Percentiles rank a stretch among this genome's conserved stretches.
Evolutionary conservation across 2,329 filamentous ascomycete species (phyloP).

Genomic region (Pezicula carpinea): DNA sequence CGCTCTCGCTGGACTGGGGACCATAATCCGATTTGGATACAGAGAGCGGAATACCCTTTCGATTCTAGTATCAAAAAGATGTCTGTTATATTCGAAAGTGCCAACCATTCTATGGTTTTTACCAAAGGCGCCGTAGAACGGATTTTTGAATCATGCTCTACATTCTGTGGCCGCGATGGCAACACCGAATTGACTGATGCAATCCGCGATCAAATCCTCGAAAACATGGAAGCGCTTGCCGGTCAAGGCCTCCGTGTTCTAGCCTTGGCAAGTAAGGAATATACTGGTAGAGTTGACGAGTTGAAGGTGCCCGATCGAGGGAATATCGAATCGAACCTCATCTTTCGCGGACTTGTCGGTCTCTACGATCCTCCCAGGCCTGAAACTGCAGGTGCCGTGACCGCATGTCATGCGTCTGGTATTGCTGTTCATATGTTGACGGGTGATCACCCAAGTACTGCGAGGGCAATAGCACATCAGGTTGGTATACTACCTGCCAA

Average conservation of each 20-base stretch:
- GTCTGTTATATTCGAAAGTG: conserved; percentile 61
- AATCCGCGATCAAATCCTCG: conserved; percentile 51
- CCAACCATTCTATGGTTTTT: conserved; percentile 42
- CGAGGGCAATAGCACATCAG: conserved; percentile 71
- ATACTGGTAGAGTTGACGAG: conserved; percentile 26
- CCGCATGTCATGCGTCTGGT: conserved; percentile 60
- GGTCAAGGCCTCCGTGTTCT: conserved; percentile 65
- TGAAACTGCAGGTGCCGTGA: conserved; percentile 51
- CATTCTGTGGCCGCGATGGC: conserved; percentile 39
- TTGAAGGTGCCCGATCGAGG: conserved; percentile 48
- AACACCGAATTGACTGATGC: conserved; percentile 45
- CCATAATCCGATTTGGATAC: conserved; percentile 46
- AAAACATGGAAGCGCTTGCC: conserved; percentile 65
- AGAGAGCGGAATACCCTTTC: conserved; percentile 67
- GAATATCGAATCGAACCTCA: conserved; percentile 62
- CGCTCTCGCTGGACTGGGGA: conserved; percentile 46
- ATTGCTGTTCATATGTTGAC: conserved; percentile 78
- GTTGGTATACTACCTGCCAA: conserved; percentile 71
- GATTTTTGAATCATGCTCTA: conserved; percentile 58
- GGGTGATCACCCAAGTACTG: conserved; percentile 75
- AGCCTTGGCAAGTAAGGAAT: conserved; percentile 49
- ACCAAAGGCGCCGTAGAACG: conserved; percentile 68
- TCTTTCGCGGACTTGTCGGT: conserved; percentile 64
- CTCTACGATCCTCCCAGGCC: conserved; percentile 54
- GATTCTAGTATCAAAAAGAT: conserved; percentile 74